Evolutionary conservation across 2,329 filamentous ascomycete species (phyloP).

Genomic region (Teratosphaeria zuluensis): DNA sequence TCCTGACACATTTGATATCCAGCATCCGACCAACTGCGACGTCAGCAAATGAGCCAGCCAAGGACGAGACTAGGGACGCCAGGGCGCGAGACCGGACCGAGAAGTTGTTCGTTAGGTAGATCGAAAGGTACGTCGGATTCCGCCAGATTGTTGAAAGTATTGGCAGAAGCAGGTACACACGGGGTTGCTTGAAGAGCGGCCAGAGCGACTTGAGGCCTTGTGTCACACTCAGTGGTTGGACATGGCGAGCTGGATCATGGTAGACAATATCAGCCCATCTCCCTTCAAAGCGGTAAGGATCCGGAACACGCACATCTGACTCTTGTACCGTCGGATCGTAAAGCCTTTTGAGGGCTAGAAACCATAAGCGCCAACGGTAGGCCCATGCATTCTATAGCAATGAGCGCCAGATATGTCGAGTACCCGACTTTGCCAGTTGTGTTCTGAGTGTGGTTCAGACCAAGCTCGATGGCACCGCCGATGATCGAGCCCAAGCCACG

Average conservation of each 20-base stretch:
- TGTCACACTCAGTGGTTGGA: conserved; percentile 28
- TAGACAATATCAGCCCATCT: conserved; percentile 34
- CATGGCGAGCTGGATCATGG: conserved; percentile 50
- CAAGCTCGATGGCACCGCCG: conserved; percentile 62
- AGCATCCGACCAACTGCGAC: not conserved
- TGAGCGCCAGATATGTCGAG: conserved; percentile 59
- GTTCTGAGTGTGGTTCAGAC: conserved; percentile 50
- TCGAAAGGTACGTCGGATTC: not conserved
- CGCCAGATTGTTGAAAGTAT: not conserved
- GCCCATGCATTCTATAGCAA: conserved; percentile 32
- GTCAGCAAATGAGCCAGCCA: not conserved
- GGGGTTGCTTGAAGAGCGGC: not conserved
- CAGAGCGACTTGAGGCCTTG: not conserved
- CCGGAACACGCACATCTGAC: conserved; percentile 38
- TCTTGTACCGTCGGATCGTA: conserved; percentile 54
- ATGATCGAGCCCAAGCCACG: conserved; percentile 57
- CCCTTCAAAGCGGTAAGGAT: conserved; percentile 48
- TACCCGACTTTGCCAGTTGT: conserved; percentile 58
- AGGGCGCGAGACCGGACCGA: not conserved
- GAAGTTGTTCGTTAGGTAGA: not conserved
- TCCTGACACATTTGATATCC: not conserved
- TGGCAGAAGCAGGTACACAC: not conserved
- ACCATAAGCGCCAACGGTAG: conserved; percentile 57
- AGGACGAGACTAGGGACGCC: not conserved
- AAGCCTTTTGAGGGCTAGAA: conserved; percentile 53